Conservation (phyloP, 495 filamentous ascomycete species). For the Hapsidospora chrysogenum region DNA sequence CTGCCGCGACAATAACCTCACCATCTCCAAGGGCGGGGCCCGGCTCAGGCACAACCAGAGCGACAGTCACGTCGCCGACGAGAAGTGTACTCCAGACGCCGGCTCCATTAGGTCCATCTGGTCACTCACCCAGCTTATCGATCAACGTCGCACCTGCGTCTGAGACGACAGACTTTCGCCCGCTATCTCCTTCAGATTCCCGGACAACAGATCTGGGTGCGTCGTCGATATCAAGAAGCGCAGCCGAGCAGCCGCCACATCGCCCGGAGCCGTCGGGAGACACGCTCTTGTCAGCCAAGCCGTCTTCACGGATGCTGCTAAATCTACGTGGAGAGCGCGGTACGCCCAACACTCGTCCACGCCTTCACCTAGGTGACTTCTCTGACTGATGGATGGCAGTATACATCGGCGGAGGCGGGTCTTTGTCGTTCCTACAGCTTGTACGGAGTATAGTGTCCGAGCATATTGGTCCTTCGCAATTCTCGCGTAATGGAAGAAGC, state of each 20-base stretch:
- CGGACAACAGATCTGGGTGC: not conserved
- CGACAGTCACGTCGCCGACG: not conserved
- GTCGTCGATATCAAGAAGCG: not conserved
- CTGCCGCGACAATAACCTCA: too few species aligned
- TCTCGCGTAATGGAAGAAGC: conserved; percentile 4
- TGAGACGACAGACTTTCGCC: not conserved
- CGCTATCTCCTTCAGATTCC: conserved; percentile 1
- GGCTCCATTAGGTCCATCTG: not conserved
- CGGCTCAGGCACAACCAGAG: too few species aligned
- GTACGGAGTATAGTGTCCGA: conserved; percentile 4
- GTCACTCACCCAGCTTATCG: too few species aligned
- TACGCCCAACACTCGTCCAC: too few species aligned
- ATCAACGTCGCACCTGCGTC: not conserved
- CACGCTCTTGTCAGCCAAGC: not conserved
- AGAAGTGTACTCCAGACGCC: not conserved
- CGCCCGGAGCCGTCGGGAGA: not conserved
- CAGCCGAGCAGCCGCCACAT: not conserved
- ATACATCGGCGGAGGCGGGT: conserved; percentile 6
- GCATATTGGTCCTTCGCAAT: conserved; percentile 6
- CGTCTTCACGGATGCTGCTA: conserved; percentile 2
- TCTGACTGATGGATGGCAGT: not conserved
- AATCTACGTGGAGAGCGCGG: conserved; percentile 3
- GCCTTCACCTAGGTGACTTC: too few species aligned
- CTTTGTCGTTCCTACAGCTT: conserved; percentile 7
- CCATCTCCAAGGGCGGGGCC: too few species aligned